phyloP scores from a whole-genome alignment of 202 grass and related monocot genomes.

The Schoenoplectus tabernaemontani region DNA sequence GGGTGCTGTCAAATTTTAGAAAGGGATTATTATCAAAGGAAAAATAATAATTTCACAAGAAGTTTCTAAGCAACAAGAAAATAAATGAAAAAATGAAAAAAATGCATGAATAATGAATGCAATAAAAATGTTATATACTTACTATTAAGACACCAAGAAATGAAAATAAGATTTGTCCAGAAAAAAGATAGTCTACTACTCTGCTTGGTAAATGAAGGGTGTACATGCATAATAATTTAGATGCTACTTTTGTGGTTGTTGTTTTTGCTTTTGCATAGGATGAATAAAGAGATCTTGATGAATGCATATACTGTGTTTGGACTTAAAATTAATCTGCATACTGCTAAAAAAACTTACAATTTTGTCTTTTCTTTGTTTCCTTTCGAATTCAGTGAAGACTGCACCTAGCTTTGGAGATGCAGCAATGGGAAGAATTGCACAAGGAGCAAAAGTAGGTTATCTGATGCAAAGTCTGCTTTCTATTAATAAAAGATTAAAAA shows the following conservation, averaged over 20 bases:
- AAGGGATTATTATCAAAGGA: not conserved
- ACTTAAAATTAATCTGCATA: not conserved
- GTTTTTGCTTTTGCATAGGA: not conserved
- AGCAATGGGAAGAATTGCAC: constrained; percentile 75
- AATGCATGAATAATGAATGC: not conserved
- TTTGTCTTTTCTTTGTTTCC: not conserved
- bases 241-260: not conserved
- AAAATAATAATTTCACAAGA: not conserved
- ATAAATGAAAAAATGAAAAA: not conserved
- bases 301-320: not conserved
- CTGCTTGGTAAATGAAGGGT: not conserved
- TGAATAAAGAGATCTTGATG: not conserved
- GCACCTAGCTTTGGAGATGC: constrained; percentile 69
- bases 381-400: constrained; percentile 44
- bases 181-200: not conserved
- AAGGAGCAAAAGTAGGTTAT: constrained; percentile 50
- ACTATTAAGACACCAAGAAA: not conserved
- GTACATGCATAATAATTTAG: too few relatives aligned
- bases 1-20: not conserved
- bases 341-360: not conserved
- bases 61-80: not conserved
- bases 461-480: not conserved
- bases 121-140: not conserved
- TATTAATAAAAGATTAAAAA: not conserved
- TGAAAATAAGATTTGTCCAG: not conserved